Evolutionary conservation across 202 grass and related monocot species (phyloP).

Genomic region (Zizania palustris): DNA sequence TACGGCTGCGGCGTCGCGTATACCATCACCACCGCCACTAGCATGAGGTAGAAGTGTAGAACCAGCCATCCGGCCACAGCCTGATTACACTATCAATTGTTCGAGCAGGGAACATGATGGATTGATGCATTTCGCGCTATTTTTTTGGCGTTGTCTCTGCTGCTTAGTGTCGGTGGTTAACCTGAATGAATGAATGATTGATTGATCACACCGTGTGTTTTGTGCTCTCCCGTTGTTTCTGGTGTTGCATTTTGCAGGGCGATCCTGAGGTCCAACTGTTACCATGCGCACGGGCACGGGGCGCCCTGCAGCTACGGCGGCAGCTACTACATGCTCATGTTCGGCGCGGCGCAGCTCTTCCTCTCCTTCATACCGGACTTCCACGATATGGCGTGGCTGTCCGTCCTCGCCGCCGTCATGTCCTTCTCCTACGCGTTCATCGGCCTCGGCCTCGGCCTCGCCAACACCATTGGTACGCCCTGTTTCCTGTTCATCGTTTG

Average conservation of each 20-base stretch:
- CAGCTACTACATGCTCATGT: conserved; percentile 61
- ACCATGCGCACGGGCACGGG: conserved; percentile 59
- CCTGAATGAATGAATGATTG: background rate
- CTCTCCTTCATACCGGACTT: conserved; percentile 82
- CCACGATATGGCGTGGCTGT: conserved; percentile 83
- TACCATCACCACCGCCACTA: conserved; percentile 66
- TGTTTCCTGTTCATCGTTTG: background rate
- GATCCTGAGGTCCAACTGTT: conserved; percentile 67
- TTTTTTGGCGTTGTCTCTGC: background rate
- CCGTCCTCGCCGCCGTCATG: conserved; percentile 64
- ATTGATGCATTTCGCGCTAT: background rate
- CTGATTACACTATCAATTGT: background rate
- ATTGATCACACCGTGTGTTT: background rate
- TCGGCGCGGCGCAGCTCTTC: conserved; percentile 61
- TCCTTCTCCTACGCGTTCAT: conserved; percentile 82
- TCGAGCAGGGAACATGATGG: background rate
- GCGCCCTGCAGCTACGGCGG: conserved; percentile 64
- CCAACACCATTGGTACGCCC: conserved; percentile 60
- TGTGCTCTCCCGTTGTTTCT: background rate
- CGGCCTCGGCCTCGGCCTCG: conserved; percentile 60
- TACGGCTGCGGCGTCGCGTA: conserved; percentile 63
- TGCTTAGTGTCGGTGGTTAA: background rate
- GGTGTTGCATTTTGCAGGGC: conserved; percentile 43
- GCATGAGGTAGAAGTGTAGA: conserved; percentile 73
- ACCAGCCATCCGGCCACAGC: background rate